Conservation (phyloP, 495 filamentous ascomycete species). For the Penicillium cinerascens region DNA sequence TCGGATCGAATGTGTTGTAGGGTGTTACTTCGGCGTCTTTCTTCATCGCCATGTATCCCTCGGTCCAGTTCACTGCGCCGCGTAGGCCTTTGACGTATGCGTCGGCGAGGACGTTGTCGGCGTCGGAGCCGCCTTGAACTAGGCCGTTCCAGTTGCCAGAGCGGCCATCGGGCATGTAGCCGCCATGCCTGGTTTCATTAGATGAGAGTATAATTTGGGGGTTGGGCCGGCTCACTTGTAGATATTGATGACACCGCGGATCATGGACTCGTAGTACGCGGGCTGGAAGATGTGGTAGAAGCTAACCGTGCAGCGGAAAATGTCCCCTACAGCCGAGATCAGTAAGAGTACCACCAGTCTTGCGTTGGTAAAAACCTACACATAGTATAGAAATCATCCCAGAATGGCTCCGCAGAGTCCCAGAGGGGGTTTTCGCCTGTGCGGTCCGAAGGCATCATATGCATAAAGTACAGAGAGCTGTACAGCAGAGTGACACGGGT, state of each 20-base stretch:
- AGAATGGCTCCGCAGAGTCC: constrained; percentile 64
- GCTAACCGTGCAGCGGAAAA: constrained; percentile 37
- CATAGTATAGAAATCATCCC: constrained; percentile 54
- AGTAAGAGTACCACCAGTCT: not conserved
- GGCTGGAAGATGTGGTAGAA: constrained; percentile 70
- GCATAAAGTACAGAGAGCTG: constrained; percentile 65
- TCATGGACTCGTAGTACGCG: constrained; percentile 57
- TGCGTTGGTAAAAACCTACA: constrained; percentile 18
- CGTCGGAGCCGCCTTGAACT: constrained; percentile 71
- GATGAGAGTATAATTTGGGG: not conserved
- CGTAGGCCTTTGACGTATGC: constrained; percentile 46
- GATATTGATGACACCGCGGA: constrained; percentile 52
- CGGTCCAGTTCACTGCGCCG: constrained; percentile 47
- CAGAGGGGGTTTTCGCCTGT: constrained; percentile 72
- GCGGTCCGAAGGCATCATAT: constrained; percentile 66
- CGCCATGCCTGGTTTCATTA: constrained; percentile 37
- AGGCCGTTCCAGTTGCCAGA: constrained; percentile 63
- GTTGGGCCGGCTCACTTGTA: constrained; percentile 24
- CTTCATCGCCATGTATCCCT: constrained; percentile 56
- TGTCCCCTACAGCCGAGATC: constrained; percentile 36
- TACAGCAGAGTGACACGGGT: constrained; percentile 66
- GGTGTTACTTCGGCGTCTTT: constrained; percentile 72
- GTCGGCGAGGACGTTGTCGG: constrained; percentile 42
- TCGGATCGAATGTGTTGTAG: constrained; percentile 59
- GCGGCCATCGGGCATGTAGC: constrained; percentile 55